A percentile compares a stretch with the other conserved stretches of the same genome.
phyloP scores from a whole-genome alignment of 2,329 filamentous ascomycete species.

The Colletotrichum filicis region DNA sequence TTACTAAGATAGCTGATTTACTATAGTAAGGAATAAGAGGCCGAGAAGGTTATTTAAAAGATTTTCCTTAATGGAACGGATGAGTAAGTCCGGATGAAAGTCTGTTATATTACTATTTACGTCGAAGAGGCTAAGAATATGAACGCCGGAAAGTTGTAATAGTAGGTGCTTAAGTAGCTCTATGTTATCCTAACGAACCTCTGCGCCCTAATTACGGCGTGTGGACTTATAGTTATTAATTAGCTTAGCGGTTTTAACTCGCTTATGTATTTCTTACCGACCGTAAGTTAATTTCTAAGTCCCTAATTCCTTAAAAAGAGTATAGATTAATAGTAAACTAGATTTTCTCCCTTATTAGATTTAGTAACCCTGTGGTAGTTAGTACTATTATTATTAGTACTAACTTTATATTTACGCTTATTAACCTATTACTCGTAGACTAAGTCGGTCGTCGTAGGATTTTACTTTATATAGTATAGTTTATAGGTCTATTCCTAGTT shows the following conservation, averaged over 20 bases:
- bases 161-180: constrained; percentile 57
- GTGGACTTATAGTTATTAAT: constrained; percentile 62
- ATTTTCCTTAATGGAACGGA: constrained; percentile 55
- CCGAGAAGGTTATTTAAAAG: constrained; percentile 47
- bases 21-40: constrained; percentile 53
- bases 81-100: constrained; percentile 55
- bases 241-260: constrained; percentile 65
- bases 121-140: constrained; percentile 52
- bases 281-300: neutral
- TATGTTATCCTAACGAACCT: constrained; percentile 55
- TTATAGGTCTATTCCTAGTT: constrained; percentile 55
- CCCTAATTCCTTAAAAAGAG: too few relatives aligned
- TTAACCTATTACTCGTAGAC: constrained; percentile 59
- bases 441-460: constrained; percentile 55
- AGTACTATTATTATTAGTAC: constrained; percentile 55
- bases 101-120: constrained; percentile 50
- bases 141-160: constrained; percentile 51
- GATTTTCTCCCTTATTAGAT: constrained; percentile 52
- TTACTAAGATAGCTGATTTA: constrained; percentile 58
- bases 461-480: constrained; percentile 54
- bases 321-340: too few relatives aligned
- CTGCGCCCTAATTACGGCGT: constrained; percentile 56
- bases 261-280: constrained; percentile 61
- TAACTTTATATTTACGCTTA: constrained; percentile 60
- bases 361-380: constrained; percentile 59